Percentiles rank a stretch among this genome's conserved stretches.
Conservation (phyloP, 2,329 filamentous ascomycete genomes). For the Sarocladium oryzae region DNA sequence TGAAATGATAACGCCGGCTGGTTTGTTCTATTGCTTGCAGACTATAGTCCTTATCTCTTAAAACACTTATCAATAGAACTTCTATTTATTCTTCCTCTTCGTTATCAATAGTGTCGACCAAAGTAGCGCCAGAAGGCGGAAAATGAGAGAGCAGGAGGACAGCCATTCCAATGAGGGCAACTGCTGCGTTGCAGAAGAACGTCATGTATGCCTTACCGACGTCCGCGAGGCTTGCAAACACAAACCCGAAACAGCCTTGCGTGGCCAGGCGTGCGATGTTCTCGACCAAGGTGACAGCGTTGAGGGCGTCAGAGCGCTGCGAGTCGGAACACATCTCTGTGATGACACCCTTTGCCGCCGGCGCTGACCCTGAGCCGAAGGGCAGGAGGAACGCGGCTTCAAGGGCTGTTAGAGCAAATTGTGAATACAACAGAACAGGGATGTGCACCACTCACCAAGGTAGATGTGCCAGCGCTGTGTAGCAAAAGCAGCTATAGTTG, state of each 20-base stretch:
- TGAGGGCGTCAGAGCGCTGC: constrained; percentile 59
- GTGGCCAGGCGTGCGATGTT: constrained; percentile 60
- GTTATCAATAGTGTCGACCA: constrained; percentile 22
- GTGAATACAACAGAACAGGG: no score
- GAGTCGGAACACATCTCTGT: constrained; percentile 59
- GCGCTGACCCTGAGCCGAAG: constrained; percentile 61
- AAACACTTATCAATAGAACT: no score
- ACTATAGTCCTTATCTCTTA: no score
- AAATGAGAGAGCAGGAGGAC: constrained; percentile 37
- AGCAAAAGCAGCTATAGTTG: constrained; percentile 55
- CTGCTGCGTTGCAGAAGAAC: constrained; percentile 60
- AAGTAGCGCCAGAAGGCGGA: constrained; percentile 28
- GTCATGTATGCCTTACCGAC: constrained; percentile 54
- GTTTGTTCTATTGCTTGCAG: no score
- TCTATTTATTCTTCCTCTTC: no score
- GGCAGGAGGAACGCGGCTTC: constrained; percentile 56
- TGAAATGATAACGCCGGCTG: no score
- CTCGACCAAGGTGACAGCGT: constrained; percentile 63
- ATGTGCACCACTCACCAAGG: no score
- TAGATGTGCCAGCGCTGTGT: constrained; percentile 63
- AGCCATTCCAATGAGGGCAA: constrained; percentile 39
- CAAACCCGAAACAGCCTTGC: constrained; percentile 58
- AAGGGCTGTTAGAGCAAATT: not conserved
- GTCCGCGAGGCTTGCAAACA: constrained; percentile 58
- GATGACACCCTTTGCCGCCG: constrained; percentile 67